Base-by-base conservation (phyloP, 192 early-diverging fungal species). In the Fimicolochytrium jonesii region DNA sequence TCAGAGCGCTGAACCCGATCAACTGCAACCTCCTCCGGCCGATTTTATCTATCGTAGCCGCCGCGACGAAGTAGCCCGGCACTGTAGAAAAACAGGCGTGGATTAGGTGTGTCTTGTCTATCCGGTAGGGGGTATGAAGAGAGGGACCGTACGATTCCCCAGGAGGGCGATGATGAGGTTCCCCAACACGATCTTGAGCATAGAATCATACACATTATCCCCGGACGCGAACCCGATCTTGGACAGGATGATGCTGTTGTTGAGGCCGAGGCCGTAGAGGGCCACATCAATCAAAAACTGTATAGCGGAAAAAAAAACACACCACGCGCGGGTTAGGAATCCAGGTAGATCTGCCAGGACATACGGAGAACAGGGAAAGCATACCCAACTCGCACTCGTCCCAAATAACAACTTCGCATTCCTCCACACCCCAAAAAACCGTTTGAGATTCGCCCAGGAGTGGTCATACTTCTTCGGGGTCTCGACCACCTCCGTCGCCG, bases 121-220 rank as follows among this genome's bases (percentile, higher is more conserved):
- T n/a, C n/a, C n/a, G n/a, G n/a, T n/a, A n/a, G n/a, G n/a, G n/a
- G n/a, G n/a, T n/a, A n/a, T n/a, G n/a, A n/a, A n/a, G n/a, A n/a
- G n/a, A n/a, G n/a, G n/a, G n/a, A n/a, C n/a, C n/a, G n/a, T n/a
- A n/a, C n/a, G 82, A 29, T 86, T 86, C 42, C 91, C 91, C 17
- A 90, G 76, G 15, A 90, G 56, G 36, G 86, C 84, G 70, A 94
- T 83, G 63, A 89, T 90, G 66, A 92, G 80, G 80, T 87, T 93
- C 56, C 92, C 92, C 56, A 90, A 67, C 20, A 84, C 59, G 29
- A 31, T 32, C 2, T 68, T 26, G 1, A 35, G 59, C 25, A 68
- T 1, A 36, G 74, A 81, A 66, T 84, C 84, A 74, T 73, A 85
- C 50, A 30, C 36, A 85, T 49, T 90, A 29, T 28, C 47, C 15